Percentiles rank a stretch among this genome's conserved stretches.
Conservation (phyloP, 176 grass and related monocot species). For the Neostapfia colusana region DNA sequence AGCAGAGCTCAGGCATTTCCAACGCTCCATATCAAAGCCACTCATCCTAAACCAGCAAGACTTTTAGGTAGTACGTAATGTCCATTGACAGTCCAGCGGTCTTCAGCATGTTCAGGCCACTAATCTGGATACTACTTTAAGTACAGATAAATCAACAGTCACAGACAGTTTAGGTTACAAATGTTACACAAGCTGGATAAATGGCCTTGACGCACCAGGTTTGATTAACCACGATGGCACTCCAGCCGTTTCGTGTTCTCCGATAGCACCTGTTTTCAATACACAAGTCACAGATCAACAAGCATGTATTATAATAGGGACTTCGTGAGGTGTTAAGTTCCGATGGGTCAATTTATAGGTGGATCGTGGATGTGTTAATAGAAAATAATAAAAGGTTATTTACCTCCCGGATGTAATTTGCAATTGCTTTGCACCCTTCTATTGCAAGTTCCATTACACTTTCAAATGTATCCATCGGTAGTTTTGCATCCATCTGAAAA, state of each 20-base stretch:
- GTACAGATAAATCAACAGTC: conserved; percentile 8
- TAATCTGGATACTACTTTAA: not conserved
- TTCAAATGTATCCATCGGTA: conserved; percentile 92
- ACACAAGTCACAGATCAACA: conserved; percentile 2
- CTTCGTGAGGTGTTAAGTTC: not conserved
- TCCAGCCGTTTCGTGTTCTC: conserved; percentile 78
- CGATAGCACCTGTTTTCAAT: conserved; percentile 61
- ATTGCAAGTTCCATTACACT: conserved; percentile 86
- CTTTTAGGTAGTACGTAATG: not conserved
- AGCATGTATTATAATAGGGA: not conserved
- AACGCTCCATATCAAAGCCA: not conserved
- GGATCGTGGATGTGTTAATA: not conserved
- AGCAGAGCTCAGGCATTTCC: conserved; percentile 1
- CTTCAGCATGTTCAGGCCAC: conserved; percentile 1
- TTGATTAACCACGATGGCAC: conserved; percentile 64
- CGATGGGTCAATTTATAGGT: not conserved
- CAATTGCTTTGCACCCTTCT: conserved; percentile 95
- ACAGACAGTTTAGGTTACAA: conserved; percentile 1
- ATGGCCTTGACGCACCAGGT: not conserved
- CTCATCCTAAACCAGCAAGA: not conserved
- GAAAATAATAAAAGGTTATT: conserved; percentile 12
- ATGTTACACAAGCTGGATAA: not conserved
- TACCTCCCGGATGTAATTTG: conserved; percentile 76
- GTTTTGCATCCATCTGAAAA: conserved; percentile 87
- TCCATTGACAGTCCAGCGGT: not conserved